phyloP scores from a whole-genome alignment of 768 basidiomycete genomes.

The Lepiota brunneoincarnata region DNA sequence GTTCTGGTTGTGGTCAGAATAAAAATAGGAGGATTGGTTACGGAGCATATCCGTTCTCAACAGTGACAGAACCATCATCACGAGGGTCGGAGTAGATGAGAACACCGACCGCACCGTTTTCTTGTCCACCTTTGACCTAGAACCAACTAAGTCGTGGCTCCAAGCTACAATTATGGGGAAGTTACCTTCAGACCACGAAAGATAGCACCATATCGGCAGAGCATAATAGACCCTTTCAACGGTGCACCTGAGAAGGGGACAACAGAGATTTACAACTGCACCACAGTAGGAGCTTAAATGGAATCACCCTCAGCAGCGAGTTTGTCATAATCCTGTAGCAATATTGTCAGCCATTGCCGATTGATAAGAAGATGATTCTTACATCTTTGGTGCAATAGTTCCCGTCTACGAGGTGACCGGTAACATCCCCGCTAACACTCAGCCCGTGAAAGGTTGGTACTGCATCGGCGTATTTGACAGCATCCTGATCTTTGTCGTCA shows the following conservation, averaged over 20 bases:
- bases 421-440: constrained; percentile 71
- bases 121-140: constrained; percentile 77
- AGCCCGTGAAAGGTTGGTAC: constrained; percentile 86
- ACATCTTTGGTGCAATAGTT: constrained; percentile 74
- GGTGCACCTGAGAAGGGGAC: constrained; percentile 47
- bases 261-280: background rate
- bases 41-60: constrained; percentile 67
- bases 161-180: background rate
- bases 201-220: constrained; percentile 70
- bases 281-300: background rate
- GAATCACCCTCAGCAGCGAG: constrained; percentile 40
- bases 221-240: constrained; percentile 71
- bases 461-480: constrained; percentile 58
- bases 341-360: background rate
- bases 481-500: constrained; percentile 70
- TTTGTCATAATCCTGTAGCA: constrained; percentile 39
- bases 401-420: constrained; percentile 70
- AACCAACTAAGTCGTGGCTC: constrained; percentile 10
- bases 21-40: constrained; percentile 2
- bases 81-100: constrained; percentile 82
- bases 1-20: background rate
- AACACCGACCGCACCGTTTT: constrained; percentile 70
- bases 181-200: constrained; percentile 84
- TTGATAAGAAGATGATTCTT: constrained; percentile 1
- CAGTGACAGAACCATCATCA: constrained; percentile 77